A percentile compares a stretch with the other conserved stretches of the same genome.
Evolutionary conservation across 352 stramenopile genomes (phyloP).

Genomic region (Phytophthora sojae): DNA sequence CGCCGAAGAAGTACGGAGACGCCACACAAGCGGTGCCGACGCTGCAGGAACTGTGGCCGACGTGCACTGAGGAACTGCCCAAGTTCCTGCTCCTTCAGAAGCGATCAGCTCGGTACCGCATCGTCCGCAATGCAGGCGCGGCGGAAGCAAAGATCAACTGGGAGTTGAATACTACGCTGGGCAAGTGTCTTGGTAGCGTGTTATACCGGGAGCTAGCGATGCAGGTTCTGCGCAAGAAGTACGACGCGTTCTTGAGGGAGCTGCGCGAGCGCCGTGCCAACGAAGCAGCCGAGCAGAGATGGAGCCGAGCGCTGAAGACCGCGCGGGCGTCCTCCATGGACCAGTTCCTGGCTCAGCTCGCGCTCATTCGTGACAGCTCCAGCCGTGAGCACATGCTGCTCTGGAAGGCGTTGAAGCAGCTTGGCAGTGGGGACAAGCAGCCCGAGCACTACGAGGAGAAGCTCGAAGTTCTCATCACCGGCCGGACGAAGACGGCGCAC

Average conservation of each 20-base stretch:
- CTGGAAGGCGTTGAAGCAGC: constrained; percentile 52
- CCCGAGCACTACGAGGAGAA: constrained; percentile 60
- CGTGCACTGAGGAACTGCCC: constrained; percentile 46
- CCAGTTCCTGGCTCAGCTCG: constrained; percentile 40
- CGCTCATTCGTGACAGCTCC: constrained; percentile 28
- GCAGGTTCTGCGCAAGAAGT: constrained; percentile 59
- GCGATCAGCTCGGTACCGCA: constrained; percentile 57
- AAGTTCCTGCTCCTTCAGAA: constrained; percentile 73
- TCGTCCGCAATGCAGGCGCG: constrained; percentile 27
- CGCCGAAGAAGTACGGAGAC: constrained; percentile 11
- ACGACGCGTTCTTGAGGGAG: constrained; percentile 55
- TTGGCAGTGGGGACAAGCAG: constrained; percentile 18
- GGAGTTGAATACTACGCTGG: constrained; percentile 37
- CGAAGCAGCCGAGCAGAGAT: constrained; percentile 45
- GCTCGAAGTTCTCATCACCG: constrained; percentile 58
- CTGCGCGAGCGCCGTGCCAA: constrained; percentile 50
- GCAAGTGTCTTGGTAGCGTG: constrained; percentile 28
- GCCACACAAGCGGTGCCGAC: constrained; percentile 11
- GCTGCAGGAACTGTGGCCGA: constrained; percentile 60
- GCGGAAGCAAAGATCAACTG: constrained; percentile 38
- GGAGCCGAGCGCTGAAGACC: constrained; percentile 43
- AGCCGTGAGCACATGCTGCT: constrained; percentile 61
- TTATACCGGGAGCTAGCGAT: constrained; percentile 46
- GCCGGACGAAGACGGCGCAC: constrained; percentile 29
- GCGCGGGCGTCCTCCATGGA: constrained; percentile 37